Base-by-base conservation (phyloP, 768 basidiomycete species). In the Auricularia sp. region DNA sequence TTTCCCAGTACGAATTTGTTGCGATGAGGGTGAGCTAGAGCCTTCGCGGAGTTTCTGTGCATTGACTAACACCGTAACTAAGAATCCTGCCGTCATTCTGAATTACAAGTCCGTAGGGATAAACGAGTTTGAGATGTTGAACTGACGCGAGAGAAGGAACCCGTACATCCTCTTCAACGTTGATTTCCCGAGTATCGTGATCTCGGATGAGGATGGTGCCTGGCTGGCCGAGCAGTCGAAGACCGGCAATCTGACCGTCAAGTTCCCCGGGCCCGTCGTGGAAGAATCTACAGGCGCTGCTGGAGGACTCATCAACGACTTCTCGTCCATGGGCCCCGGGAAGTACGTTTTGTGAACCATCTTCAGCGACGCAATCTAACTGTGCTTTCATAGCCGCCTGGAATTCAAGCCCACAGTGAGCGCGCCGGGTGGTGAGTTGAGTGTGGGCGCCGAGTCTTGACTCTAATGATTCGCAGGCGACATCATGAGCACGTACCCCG, bases 321-420 rank as follows among this genome's bases (percentile, higher is more conserved):
- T 70, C 64, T 71, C 71, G 34, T 62, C 69, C n/a, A 71, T 69
- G 44, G 76, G 76, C 3, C 76, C 76, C 3, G 74, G 76, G 10
- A 72, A 76, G 62, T 66, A 44, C 71, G 36, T 69, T 12, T 64
- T 47, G 36, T 14, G 8, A 42, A 8, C 12, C 39, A 42, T 42
- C 12, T 42, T 14, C 39, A 42, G 39, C 7, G 39, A 14, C 39
- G 39, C 8, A 8, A 42, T 14, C 39, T 42, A 14, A 42, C 2
- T 7, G 8, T 8, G 7, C 12, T 7, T 14, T 8, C 39, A 14
- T 14, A 42, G 39, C 39, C 39, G 39, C 12, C 39, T 42, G 39
- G 39, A 42, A 14, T 56, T 68, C 66, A 72, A 72, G 64, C 68
- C 68, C 1, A 62, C 68, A 12, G 42, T 70, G 35, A 35, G 61